Base-by-base conservation (phyloP, 768 basidiomycete species). In the Tricholomella constricta region DNA sequence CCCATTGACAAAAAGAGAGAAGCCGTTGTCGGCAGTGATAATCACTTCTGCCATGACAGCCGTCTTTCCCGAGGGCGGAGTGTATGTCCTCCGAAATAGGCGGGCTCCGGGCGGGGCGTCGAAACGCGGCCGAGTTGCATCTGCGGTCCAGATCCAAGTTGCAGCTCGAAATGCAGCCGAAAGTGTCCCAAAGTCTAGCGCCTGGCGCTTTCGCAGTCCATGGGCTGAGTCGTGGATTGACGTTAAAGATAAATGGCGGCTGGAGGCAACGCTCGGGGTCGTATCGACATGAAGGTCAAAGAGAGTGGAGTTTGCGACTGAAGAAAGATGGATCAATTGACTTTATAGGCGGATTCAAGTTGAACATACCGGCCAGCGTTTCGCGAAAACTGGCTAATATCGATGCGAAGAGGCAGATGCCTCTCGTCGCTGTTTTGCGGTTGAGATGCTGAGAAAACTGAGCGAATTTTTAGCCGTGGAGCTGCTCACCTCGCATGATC, bases 101-200 rank as follows among this genome's bases (percentile, higher is more conserved):
- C 52, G 52, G 12, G 54, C 42, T n/a, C 42, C 57, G 20, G 45
- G 49, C 27, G 49, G 41, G 14, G 53, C 52, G 20, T 51, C 34
- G 20, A 54, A 47, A 3, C 15, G 32, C 20, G 45, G 49, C 11
- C 45, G 45, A 12, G 25, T 29, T 10, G 38, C 52, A 27, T 58
- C 57, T 10, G 31, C 29, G 17, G 57, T 58, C 57, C 57, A 58
- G 7, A 58, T 55, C 57, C 57, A 58, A 32, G 50, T 55, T 3
- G 49, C 41, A 12, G 45, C 35, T 15, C 29, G 46, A 29, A 58
- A 58, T 3, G 45, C 36, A 17, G 20, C 26, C n/a, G 32, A 23
- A 2, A 57, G 44, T 23, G 48, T 50, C 23, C 52, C 56, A 25
- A 54, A 38, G 43, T 50, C 36, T 27, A 32, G 6, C 15, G 15